Evolutionary conservation across 805 yeast genomes (phyloP).

Genomic region (Candida arabinofermentans): DNA sequence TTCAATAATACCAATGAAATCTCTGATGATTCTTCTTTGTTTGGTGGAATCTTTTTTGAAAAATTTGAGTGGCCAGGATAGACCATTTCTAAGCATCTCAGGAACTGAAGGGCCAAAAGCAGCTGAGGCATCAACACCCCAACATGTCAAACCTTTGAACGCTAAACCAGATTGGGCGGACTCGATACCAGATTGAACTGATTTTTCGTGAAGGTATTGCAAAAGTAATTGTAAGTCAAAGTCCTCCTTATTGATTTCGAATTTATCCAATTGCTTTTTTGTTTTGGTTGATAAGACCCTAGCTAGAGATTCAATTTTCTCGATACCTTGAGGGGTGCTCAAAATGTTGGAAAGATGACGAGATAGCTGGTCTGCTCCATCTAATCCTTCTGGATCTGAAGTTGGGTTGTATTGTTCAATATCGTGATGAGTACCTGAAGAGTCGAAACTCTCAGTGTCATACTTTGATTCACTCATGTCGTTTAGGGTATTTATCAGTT

Average conservation of each 20-base stretch:
- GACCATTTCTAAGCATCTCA: slow-evolving; percentile 36
- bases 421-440: slow-evolving; percentile 18
- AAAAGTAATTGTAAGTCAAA: slow-evolving; percentile 43
- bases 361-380: slow-evolving; percentile 21
- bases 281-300: slow-evolving; percentile 48
- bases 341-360: slow-evolving; percentile 26
- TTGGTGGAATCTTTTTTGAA: slow-evolving; percentile 31
- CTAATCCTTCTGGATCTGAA: slow-evolving; percentile 24
- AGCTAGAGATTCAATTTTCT: slow-evolving; percentile 44
- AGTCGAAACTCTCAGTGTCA: slow-evolving; percentile 23
- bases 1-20: slow-evolving; percentile 37
- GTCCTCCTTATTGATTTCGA: slow-evolving; percentile 42
- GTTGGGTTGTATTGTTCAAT: slow-evolving; percentile 24
- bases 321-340: slow-evolving; percentile 24
- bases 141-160: slow-evolving; percentile 39
- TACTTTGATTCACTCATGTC: slow-evolving; percentile 1
- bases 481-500: neutral
- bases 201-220: slow-evolving; percentile 35
- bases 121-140: slow-evolving; percentile 50
- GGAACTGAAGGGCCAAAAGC: slow-evolving; percentile 46
- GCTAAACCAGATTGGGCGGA: slow-evolving; percentile 50
- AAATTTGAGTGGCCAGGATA: slow-evolving; percentile 27
- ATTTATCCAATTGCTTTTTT: slow-evolving; percentile 38
- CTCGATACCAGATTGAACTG: slow-evolving; percentile 42
- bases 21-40: slow-evolving; percentile 35